A percentile compares a stretch with the other conserved stretches of the same genome.
These are phyloP conservation scores for Sclerospora graminicola DNA, from an alignment of 352 stramenopile genomes.

Conservation along the genomic window DNA sequence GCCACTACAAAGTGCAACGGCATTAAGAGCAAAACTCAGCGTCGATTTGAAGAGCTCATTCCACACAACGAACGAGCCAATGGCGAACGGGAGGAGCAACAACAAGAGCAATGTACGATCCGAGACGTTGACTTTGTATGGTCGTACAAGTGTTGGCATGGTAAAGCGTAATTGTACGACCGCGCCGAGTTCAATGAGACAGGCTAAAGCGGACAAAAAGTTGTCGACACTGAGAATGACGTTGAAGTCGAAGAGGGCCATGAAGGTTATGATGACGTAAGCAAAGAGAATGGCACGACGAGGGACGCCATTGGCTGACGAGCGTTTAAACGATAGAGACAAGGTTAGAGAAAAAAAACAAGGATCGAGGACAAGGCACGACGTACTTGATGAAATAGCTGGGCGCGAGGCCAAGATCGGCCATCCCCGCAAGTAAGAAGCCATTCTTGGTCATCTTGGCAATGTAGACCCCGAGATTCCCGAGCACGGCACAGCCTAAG, in stretches of 20 bases:
- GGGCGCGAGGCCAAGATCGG: conserved; percentile 59
- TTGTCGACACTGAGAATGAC: conserved; percentile 76
- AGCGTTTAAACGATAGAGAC: conserved; percentile 21
- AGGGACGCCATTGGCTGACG: conserved; percentile 43
- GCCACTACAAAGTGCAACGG: too few relatives aligned
- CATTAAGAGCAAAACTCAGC: too few relatives aligned
- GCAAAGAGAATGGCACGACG: conserved; percentile 58
- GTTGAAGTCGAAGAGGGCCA: conserved; percentile 73
- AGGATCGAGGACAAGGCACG: neutral
- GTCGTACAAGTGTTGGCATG: conserved; percentile 24
- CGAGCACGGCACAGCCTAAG: conserved; percentile 62
- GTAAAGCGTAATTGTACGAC: conserved; percentile 69
- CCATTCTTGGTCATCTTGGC: conserved; percentile 77
- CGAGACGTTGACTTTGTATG: neutral
- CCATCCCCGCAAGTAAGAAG: conserved; percentile 75
- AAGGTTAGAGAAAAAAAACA: neutral
- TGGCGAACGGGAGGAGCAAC: conserved; percentile 5
- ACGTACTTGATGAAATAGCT: conserved; percentile 66
- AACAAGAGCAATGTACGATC: too few relatives aligned
- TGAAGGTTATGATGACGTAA: conserved; percentile 68
- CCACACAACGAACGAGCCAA: too few relatives aligned
- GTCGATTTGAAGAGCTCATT: too few relatives aligned
- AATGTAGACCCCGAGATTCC: conserved; percentile 75
- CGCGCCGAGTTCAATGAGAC: conserved; percentile 62
- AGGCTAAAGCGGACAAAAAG: conserved; percentile 59